These are phyloP conservation scores for Thalassiosira ordinaria DNA, from an alignment of 352 stramenopile species.

Conservation along the genomic window DNA sequence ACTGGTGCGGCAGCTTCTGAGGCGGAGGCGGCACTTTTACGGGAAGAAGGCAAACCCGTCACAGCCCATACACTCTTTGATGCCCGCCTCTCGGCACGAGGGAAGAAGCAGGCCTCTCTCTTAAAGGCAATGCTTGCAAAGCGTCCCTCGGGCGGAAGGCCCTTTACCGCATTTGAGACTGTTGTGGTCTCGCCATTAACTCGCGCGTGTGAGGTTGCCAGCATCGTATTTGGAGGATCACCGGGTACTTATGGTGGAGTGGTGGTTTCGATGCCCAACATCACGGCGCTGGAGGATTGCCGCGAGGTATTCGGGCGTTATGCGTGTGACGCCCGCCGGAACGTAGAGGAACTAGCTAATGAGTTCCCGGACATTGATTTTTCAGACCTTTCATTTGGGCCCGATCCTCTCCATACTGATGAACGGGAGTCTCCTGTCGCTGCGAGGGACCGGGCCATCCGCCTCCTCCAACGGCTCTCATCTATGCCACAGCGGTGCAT, in stretches of 20 bases:
- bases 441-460: constrained; percentile 26
- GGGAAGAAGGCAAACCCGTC: too few species aligned
- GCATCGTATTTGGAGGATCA: constrained; percentile 32
- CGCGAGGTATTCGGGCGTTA: constrained; percentile 56
- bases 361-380: constrained; percentile 60
- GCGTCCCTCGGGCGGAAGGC: constrained; percentile 11
- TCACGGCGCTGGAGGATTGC: constrained; percentile 54
- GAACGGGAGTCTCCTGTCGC: constrained; percentile 42
- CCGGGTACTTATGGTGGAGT: constrained; percentile 28
- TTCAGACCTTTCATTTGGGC: constrained; percentile 36
- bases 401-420: constrained; percentile 53
- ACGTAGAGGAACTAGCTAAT: constrained; percentile 33
- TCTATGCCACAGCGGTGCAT: constrained; percentile 46
- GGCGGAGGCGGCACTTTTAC: too few species aligned
- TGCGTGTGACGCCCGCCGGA: constrained; percentile 47
- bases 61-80: constrained; percentile 25
- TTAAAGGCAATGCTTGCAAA: constrained; percentile 16
- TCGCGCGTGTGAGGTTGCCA: constrained; percentile 47
- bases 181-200: constrained; percentile 61
- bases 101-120: constrained; percentile 19
- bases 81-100: constrained; percentile 24
- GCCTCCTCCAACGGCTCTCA: constrained; percentile 55
- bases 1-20: too few species aligned
- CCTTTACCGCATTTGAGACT: constrained; percentile 44
- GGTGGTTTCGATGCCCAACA: constrained; percentile 18